Conservation (phyloP, 2,329 filamentous ascomycete species). For the Bisporella sp. region DNA sequence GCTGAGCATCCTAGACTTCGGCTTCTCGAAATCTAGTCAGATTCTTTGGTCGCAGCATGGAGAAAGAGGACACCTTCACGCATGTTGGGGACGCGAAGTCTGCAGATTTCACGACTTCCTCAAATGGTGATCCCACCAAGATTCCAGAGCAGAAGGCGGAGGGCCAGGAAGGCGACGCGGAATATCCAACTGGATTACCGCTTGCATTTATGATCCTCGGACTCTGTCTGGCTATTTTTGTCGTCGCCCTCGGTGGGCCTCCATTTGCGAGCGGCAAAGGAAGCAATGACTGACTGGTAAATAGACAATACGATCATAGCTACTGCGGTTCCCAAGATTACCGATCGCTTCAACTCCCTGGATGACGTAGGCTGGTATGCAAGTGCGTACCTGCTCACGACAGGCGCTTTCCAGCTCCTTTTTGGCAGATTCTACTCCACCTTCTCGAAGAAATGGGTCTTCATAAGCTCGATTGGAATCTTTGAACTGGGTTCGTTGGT, state of each 20-base stretch:
- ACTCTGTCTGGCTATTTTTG: conserved; percentile 24
- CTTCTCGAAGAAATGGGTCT: conserved; percentile 21
- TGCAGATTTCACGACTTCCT: too few species aligned
- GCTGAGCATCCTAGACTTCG: too few species aligned
- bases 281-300: too few species aligned
- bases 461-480: conserved; percentile 18
- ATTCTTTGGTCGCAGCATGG: too few species aligned
- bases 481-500: conserved; percentile 28
- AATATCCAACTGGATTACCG: conserved; percentile 19
- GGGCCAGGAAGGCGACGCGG: too few species aligned
- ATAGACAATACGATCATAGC: too few species aligned
- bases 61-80: too few species aligned
- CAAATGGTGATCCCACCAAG: too few species aligned
- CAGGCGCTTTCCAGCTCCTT: conserved; percentile 17
- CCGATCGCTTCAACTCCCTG: conserved; percentile 28
- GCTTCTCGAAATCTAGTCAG: too few species aligned
- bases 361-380: conserved; percentile 33
- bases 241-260: conserved; percentile 21
- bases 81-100: too few species aligned
- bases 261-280: too few species aligned
- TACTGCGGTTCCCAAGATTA: conserved; percentile 32
- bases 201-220: conserved; percentile 21
- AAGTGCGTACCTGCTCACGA: conserved; percentile 29
- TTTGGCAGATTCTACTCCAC: conserved; percentile 17
- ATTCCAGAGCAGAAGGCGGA: too few species aligned